Evolutionary conservation across 129 eudicot species (phyloP).

Genomic region (Artemisia argyi): DNA sequence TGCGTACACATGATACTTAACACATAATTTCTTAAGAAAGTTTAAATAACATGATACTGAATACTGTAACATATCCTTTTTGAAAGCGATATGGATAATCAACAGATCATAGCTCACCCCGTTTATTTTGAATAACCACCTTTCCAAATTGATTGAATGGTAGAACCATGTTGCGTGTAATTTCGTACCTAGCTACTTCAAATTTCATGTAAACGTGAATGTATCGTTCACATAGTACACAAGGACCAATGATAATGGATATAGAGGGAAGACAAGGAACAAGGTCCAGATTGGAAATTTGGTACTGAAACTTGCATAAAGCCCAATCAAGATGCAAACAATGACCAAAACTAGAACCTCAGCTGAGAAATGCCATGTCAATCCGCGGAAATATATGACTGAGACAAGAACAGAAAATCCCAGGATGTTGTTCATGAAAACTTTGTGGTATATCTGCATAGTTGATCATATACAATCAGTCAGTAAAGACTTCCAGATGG

Average conservation of each 20-base stretch:
- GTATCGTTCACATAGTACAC: conserved; percentile 44
- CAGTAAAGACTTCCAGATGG: background rate
- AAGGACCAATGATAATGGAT: conserved; percentile 62
- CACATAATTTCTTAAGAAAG: no score
- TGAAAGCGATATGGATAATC: no score
- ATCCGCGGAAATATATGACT: conserved; percentile 43
- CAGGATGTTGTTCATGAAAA: conserved; percentile 72
- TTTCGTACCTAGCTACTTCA: no score
- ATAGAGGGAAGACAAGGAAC: conserved; percentile 48
- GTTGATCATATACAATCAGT: no score
- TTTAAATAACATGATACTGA: no score
- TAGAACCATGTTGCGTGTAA: no score
- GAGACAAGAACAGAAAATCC: conserved; percentile 59
- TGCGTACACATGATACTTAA: no score
- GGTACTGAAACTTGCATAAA: conserved; percentile 47
- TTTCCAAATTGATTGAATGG: no score
- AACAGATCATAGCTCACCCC: no score
- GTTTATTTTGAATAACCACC: no score
- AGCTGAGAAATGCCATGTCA: conserved; percentile 64
- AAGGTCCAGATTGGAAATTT: conserved; percentile 62
- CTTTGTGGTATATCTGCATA: conserved; percentile 64
- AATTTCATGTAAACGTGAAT: conserved; percentile 15
- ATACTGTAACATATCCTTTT: no score
- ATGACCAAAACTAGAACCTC: conserved; percentile 50
- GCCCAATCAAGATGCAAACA: conserved; percentile 45